Evolutionary conservation across 139 green algal genomes (phyloP).

Genomic region (Diplosphaera chodatii): DNA sequence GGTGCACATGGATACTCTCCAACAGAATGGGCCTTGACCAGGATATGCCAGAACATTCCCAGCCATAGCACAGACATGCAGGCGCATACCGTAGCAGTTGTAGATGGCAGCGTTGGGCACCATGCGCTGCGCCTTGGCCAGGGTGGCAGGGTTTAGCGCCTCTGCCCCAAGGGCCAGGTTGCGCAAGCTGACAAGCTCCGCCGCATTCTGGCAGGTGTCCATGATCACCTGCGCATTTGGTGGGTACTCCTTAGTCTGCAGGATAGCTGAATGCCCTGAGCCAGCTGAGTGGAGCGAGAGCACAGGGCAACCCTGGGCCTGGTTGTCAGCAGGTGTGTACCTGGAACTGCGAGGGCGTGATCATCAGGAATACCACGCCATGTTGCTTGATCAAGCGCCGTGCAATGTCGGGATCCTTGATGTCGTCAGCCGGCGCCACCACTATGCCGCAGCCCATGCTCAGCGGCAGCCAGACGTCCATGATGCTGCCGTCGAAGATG

Average conservation of each 20-base stretch:
- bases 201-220: slow-evolving; percentile 1
- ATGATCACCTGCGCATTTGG: slow-evolving; percentile 4
- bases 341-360: not conserved
- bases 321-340: not conserved
- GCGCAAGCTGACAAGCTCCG: not conserved
- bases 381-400: slow-evolving; percentile 4
- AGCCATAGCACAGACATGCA: too few relatives aligned
- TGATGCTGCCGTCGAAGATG: not conserved
- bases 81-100: slow-evolving; percentile 1
- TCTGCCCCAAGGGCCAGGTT: slow-evolving; percentile 1
- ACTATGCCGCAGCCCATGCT: not conserved
- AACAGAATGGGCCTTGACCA: too few relatives aligned
- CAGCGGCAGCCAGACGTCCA: slow-evolving; percentile 1
- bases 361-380: slow-evolving; percentile 1
- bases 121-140: not conserved
- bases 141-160: slow-evolving; percentile 1
- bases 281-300: too few relatives aligned
- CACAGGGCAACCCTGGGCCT: too few relatives aligned
- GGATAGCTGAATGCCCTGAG: too few relatives aligned
- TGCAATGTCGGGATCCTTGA: slow-evolving; percentile 6
- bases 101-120: slow-evolving; percentile 4
- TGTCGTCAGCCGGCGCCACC: not conserved
- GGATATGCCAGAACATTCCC: too few relatives aligned
- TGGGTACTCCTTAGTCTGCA: not conserved
- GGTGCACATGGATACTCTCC: too few relatives aligned